Evolutionary conservation across 371 early-diverging fungal species (phyloP), one percentile per base, ranked within the genome.

Genomic region (Actinomortierella wolfii): DNA sequence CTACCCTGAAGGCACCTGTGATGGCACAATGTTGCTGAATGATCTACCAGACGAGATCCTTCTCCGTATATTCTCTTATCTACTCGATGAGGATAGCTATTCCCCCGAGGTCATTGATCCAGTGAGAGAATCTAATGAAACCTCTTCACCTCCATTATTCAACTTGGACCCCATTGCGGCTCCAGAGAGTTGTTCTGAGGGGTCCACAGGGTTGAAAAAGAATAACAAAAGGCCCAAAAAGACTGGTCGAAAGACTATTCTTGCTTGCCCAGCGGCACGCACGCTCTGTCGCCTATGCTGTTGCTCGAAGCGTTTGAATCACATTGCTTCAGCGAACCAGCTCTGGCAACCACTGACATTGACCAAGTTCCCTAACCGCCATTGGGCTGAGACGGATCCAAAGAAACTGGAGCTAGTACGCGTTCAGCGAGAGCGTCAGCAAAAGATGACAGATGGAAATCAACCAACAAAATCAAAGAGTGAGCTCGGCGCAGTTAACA

Each of bases 281-380:
- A 62, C 62, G 3, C 48, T 73, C 2, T 73, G 74, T 57, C 67
- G 74, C 0, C 57, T 73, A 1, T 67, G 74, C 7, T 73, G 74
- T 41, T 62, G 67, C 51, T 56, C 59, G 20, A 59, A 50, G 3
- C 63, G 74, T 2, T 41, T 73, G 23, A 73, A 73, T 28, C 74
- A 73, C 24, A 18, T 73, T n/a, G 74, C 74, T 0, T 73, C 74
- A 0, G 67, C 74, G 2, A 67, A 73, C 59, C 74, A 67, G 34
- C 74, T 73, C 26, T 73, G 74, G 74, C 56, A 73, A 26, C 54
- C 51, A 0, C 34, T 73, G 23, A 73, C 74, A 4, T 13, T 73
- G 28, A 17, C 51, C 20, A 59, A 50, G 23, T 73, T 67, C 39
- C 59, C 74, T 0, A 63, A 67, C 53, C 63, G 74, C 29, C 74